phyloP scores from a whole-genome alignment of 805 yeast genomes.

The Maudiozyma bulderi region DNA sequence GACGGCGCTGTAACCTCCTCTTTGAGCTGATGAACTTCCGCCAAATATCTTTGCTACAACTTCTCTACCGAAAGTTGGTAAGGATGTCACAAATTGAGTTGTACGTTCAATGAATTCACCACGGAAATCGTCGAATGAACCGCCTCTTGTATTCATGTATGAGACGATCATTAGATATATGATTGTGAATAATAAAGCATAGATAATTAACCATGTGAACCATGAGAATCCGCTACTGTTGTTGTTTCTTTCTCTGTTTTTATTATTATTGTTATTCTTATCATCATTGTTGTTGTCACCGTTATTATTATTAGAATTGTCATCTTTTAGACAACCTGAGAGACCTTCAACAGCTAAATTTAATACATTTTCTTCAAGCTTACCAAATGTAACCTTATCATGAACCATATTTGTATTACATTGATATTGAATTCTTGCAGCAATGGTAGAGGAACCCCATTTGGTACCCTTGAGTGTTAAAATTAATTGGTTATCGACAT shows the following conservation, averaged over 20 bases:
- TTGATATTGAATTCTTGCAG: constrained; percentile 38
- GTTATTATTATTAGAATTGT: constrained; percentile 15
- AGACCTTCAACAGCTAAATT: constrained; percentile 32
- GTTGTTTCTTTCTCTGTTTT: constrained; percentile 18
- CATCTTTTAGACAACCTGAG: constrained; percentile 34
- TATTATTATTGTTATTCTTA: constrained; percentile 19
- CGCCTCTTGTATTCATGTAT: constrained; percentile 65
- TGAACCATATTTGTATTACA: constrained; percentile 37
- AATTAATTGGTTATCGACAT: constrained; percentile 27
- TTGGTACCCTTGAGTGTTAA: constrained; percentile 41
- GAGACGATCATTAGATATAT: constrained; percentile 59
- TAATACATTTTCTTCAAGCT: constrained; percentile 14
- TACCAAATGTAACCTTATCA: constrained; percentile 14
- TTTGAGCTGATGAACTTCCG: constrained; percentile 32
- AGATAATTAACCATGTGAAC: constrained; percentile 76
- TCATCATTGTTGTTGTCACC: constrained; percentile 18
- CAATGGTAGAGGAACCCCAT: constrained; percentile 60
- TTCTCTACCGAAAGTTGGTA: constrained; percentile 62
- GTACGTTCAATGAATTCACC: constrained; percentile 67
- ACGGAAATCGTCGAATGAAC: constrained; percentile 54
- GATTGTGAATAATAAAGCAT: constrained; percentile 57
- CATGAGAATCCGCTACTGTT: constrained; percentile 28
- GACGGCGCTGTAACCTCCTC: constrained; percentile 94
- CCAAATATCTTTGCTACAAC: constrained; percentile 58
- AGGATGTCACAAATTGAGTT: constrained; percentile 44